Evolutionary conservation across 106 monocot species (phyloP).

Genomic region (Dendrobium nobile): DNA sequence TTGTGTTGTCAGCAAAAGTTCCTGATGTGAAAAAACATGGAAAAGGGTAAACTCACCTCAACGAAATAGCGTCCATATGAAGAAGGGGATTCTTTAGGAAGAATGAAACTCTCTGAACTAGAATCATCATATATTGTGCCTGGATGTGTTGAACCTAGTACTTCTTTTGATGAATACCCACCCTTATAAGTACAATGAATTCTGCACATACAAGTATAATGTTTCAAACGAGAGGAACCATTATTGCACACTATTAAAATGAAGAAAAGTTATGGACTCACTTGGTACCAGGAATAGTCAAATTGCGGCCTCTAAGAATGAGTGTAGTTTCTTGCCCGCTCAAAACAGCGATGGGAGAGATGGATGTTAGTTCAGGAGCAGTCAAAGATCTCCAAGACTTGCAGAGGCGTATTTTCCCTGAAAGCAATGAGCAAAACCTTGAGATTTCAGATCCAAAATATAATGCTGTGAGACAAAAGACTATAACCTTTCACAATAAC

Average conservation of each 20-base stretch:
- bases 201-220: slow-evolving; percentile 35
- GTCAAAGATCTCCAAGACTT: slow-evolving; percentile 84
- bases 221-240: neutral
- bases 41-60: slow-evolving; percentile 46
- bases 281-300: slow-evolving; percentile 86
- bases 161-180: slow-evolving; percentile 75
- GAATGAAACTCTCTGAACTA: slow-evolving; percentile 63
- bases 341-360: slow-evolving; percentile 86
- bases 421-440: neutral
- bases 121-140: slow-evolving; percentile 80
- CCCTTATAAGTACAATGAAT: slow-evolving; percentile 84
- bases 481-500: neutral
- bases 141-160: slow-evolving; percentile 57
- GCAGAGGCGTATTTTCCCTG: slow-evolving; percentile 67
- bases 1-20: neutral
- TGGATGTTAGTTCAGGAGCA: slow-evolving; percentile 69
- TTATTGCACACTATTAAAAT: neutral
- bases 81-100: slow-evolving; percentile 49
- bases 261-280: slow-evolving; percentile 21
- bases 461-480: neutral
- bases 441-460: neutral
- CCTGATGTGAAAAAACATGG: neutral
- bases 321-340: slow-evolving; percentile 68
- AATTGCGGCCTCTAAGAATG: slow-evolving; percentile 73
- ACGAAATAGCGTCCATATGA: slow-evolving; percentile 75